Evolutionary conservation across 345 rosid species (phyloP), one percentile per base, ranked within the genome.

Genomic region (Jatropha curcas): DNA sequence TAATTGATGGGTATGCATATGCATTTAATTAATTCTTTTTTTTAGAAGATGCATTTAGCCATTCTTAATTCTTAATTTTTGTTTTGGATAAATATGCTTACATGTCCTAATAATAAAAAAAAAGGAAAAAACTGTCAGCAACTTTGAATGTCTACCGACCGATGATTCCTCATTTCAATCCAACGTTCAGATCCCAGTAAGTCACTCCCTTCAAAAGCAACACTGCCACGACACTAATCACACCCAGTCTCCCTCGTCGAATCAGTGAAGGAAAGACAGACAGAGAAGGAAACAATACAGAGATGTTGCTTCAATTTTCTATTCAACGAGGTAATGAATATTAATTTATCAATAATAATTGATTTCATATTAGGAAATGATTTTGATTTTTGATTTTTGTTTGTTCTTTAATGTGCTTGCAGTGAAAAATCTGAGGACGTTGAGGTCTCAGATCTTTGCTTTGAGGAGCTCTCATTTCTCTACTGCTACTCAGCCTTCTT

Each of bases 401-500:
- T 46, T 33, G 1, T 5, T 22, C 52, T 37, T 52, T 9, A 64
- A 17, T 79, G 66, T 7, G 43, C 58, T 28, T 48, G 17, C 85
- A 92, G 97, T 74, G 85, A 86, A 82, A 80, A 85, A 78, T 77
- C 68, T 86, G 31, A 76, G 68, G 76, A 79, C 79, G 68, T 81
- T 84, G 72, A 86, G 89, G 71, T 85, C 90, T 65, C 85, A 64
- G 74, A 61, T 86, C 67, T 75, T 84, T 25, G 82, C 79, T 56
- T 66, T 72, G 46, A 64, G 85, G 0, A 76, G 48, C 69, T 76
- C 71, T 67, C 81, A 61, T 52, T 82, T 78, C 78, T 84, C 99
- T 45, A 86, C 95, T 6, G 90, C 87, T 1, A 64, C 88, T 56
- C 87, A 84, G 76, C 81, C 79, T 16, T 87, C 89, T 75, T 76